Evolutionary conservation across 306 rosid species (phyloP), one percentile per base, ranked within the genome.

Genomic region (Dalbergia oliveri): DNA sequence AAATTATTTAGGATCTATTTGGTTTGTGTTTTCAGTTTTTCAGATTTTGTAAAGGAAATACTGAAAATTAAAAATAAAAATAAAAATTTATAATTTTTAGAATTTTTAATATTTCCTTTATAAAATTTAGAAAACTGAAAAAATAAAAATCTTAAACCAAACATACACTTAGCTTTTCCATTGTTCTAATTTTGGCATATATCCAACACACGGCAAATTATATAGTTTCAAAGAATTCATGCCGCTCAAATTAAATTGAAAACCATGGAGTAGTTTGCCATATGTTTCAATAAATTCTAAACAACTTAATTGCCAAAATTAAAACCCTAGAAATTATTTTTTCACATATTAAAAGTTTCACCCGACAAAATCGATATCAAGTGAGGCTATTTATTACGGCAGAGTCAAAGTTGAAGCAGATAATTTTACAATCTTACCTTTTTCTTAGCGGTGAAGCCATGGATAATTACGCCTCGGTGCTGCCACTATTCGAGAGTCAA

Each of bases 391-490:
- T 51, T 63, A 13, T 41, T 18, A 72, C 35, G 4, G 9, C 5
- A 8, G 31, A 26, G 31, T 26, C 6, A 50, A 69, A 59, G 13
- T 19, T 61, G 11, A 11, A 63, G 54, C 12, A 15, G 54, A 3
- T 31, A 16, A 66, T 74, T 54, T 54, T 66, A 31, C 18, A 66
- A 54, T 54, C 43, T 73, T 21, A 75, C 66, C 64, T 65, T 54
- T 64, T 21, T 26, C 21, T 39, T 13, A 33, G 15, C 11, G 9
- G 11, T 34, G 15, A 0, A 15, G 8, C 81, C 76, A 58, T 35
- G 50, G 15, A 23, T 11, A 34, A 34, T 75, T 81, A 10, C 21
- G 68, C 6, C 62, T 64, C 1, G 77, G 59, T 35, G 76, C 21
- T 59, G 50, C 3, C 47, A 44, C 35, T 10, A 31, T 5, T 11